Evolutionary conservation across 148 eudicot species (phyloP), one percentile per base, ranked within the genome.

Genomic region (Spergularia bocconei): DNA sequence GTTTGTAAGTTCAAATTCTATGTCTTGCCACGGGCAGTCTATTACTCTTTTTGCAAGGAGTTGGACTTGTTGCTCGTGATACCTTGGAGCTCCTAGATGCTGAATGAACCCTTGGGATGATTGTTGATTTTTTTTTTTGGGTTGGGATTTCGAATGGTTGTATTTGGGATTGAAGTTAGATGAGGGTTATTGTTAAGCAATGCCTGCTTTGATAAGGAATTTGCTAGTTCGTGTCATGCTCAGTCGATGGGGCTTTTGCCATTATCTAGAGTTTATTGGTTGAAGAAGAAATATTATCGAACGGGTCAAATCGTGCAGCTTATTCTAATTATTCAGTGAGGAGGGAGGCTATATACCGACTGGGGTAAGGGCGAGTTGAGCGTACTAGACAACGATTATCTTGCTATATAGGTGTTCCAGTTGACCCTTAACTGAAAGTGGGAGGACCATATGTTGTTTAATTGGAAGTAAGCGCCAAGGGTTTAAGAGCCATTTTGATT

Each of bases 51-150:
- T 65, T 65, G 21, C 41, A 17, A 17, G 71, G 19, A 63, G 12
- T 16, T 73, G 67, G 11, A 59, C 57, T 44, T 72, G 56, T 19
- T 57, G 64, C 33, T 59, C 73, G 17, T 67, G 33, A 58, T 58
- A n/a, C 21, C 62, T 5, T 11, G 25, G 62, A 58, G 62, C 12
- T 58, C 23, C 20, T 58, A 44, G 9, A 4, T 41, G 47, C 47
- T 41, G 47, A 41, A 0, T 41, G 47, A 41, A 41, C 47, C 47
- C 47, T 41, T 41, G 7, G 9, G 9, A 8, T 4, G 6, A 4
- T 41, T 41, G 47, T 5, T 29, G n/a, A n/a, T 29, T 29, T 29
- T 2, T 29, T 29, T 29, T 29, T 29, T 29, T 29, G 2, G 1
- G 36, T 29, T 29, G 36, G 3, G 36, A 29, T 29, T 29, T 44